Base-by-base conservation (phyloP, 768 basidiomycete genomes). In the Xerocomellus chrysenteron region DNA sequence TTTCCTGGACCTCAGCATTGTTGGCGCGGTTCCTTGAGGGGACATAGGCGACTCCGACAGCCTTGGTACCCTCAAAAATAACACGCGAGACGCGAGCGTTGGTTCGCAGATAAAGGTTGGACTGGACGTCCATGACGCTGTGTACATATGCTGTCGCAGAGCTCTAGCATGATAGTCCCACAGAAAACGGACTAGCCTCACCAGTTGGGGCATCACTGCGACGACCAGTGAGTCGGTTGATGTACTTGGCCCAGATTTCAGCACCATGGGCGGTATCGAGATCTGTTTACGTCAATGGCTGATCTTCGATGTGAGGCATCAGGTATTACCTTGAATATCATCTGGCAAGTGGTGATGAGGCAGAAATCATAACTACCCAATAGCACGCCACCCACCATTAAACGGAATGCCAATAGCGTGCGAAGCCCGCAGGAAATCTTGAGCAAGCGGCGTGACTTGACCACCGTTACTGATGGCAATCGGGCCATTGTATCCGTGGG, bases 231-330 rank as follows among this genome's bases (percentile, higher is more conserved):
- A 86, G 81, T 61, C 84, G 79, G 70, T 87, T 87, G 77, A 88
- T 86, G 65, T 87, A 88, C 68, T 88, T 88, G 48, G 86, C 86
- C 86, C 86, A 87, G 54, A 87, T 84, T 68, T 87, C 87, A 52
- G 86, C 79, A 24, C 75, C 85, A 61, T 87, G 82, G 30, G 80
- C 67, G 24, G 85, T 84, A 50, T 76, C 70, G 40, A 86, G 75
- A 68, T 87, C 86, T 79, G 52, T 45, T 49, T 19, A 44, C 2
- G 19, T 47, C n/a, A 65, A 21, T 32, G 41, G 47, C 21, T 24
- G 40, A 39, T 44, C 33, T 13, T 55, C 26, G 12, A 48, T 39
- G 26, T 26, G 24, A 52, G n/a, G 37, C 11, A 41, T 17, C 11
- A 42, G 16, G 16, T 8, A 54, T 47, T 50, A 75, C 81, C 80